These are phyloP conservation scores for Cladosporium sp. DNA, from an alignment of 2,329 filamentous ascomycete genomes.

Conservation along the genomic window DNA sequence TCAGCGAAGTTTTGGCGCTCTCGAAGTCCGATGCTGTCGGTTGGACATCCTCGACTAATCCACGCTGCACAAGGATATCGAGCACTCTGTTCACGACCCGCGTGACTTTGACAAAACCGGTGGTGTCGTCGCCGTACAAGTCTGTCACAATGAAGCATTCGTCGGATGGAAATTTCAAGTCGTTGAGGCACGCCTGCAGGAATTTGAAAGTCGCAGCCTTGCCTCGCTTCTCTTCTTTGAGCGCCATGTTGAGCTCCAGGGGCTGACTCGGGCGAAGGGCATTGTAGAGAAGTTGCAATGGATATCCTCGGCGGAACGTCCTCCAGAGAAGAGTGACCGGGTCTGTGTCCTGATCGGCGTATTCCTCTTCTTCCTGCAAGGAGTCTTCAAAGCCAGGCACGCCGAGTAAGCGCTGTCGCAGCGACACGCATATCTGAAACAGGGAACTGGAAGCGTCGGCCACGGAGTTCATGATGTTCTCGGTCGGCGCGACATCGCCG, in stretches of 20 bases:
- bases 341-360: conserved; percentile 61
- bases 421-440: conserved; percentile 86
- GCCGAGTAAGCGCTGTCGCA: conserved; percentile 73
- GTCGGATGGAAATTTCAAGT: conserved; percentile 69
- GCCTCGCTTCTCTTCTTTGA: conserved; percentile 66
- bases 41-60: conserved; percentile 57
- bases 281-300: conserved; percentile 85
- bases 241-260: conserved; percentile 43
- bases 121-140: conserved; percentile 88
- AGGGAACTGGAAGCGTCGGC: conserved; percentile 87
- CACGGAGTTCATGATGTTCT: conserved; percentile 96
- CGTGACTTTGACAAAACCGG: conserved; percentile 93
- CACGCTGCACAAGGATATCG: conserved; percentile 73
- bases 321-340: conserved; percentile 90
- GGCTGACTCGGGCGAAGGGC: conserved; percentile 64
- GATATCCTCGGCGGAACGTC: conserved; percentile 74
- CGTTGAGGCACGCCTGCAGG: conserved; percentile 77
- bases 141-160: conserved; percentile 92
- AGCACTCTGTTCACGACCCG: conserved; percentile 89
- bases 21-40: conserved; percentile 52
- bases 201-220: conserved; percentile 92
- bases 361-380: conserved; percentile 64
- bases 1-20: conserved; percentile 36
- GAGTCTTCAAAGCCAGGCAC: conserved; percentile 78
- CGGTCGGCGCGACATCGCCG: conserved; percentile 64